Base-by-base conservation (phyloP, 768 basidiomycete genomes). In the Cystobasidium tubakii region DNA sequence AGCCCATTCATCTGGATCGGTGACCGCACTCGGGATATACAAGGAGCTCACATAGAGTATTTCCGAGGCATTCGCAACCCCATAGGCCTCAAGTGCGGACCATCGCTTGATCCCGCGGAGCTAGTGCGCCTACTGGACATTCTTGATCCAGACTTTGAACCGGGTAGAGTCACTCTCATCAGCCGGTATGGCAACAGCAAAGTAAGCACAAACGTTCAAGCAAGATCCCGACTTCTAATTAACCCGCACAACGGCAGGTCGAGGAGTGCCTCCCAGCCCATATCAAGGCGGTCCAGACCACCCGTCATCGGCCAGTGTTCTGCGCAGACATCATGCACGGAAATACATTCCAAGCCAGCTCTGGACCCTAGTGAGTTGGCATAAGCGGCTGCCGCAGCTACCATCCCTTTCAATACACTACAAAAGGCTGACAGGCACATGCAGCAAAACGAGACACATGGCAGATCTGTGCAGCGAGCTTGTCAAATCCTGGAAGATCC, bases 301-400 rank as follows among this genome's bases (percentile, higher is more conserved):
- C 91, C 1, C 86, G 86, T 0, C 93, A 98, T 80, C 90, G 23
- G 53, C 93, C 96, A 1, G 86, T 88, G 10, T 98, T 94, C 92
- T 86, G 94, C 63, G 94, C 91, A 79, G 96, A 98, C 82, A 93
- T 94, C 1, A 98, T 98, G 95, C 95, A 98, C 78, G 95, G 94
- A 83, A 96, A 97, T 83, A 97, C 94, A 17, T 85, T 92, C 75
- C 57, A 99, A 97, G 82, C 97, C 94, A 0, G 87, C 92, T 12
- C 85, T 92, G 81, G 96, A 95, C 79, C 87, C 87, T 27, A 89
- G 88, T 44, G 57, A 71, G 53, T 31, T 43, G 10, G 4, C 13
- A 4, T 12, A 66, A n/a, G n/a, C n/a, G n/a, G n/a, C n/a, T n/a
- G n/a, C n/a, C n/a, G n/a, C n/a, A n/a, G n/a, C n/a, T n/a, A n/a